Evolutionary conservation across 2,329 filamentous ascomycete species (phyloP), one percentile per base, ranked within the genome.

Genomic region (Stagonosporopsis vannaccii): DNA sequence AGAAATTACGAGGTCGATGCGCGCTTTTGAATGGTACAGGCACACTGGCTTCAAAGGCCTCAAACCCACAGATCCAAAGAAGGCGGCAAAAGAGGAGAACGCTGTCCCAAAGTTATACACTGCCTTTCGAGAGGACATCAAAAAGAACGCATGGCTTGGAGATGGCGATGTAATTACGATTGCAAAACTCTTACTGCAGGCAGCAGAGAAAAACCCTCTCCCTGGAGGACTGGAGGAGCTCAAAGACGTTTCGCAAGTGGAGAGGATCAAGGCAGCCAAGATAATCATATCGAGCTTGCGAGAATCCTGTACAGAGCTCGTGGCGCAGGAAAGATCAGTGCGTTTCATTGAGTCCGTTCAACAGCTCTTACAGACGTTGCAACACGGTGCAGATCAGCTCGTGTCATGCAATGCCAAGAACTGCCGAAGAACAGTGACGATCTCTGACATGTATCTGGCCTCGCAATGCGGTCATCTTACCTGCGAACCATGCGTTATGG

Each of bases 391-490:
- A 7, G 11, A 37, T 26, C 43, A 39, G 2, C 8, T 8, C 2
- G 39, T 48, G 15, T 28, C 13, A 3, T 74, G 72, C 47, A 62
- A 61, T 49, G 60, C 65, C 6, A 42, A 57, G 1, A 1, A 35
- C 5, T 75, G 71, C 54, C 22, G 35, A 2, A 52, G 57, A 3
- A 32, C 19, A 3, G 49, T 43, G 15, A 47, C 47, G 0, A 13
- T 60, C 2, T 39, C 45, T 4, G 33, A 63, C n/a, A 39, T 72
- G 0, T 64, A 56, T 25, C n/a, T 69, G 15, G 51, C 66, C 8
- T 58, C 64, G 1, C 58, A 65, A 12, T 74, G 71, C 32, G 72
- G 72, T 2, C 72, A 74, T 35, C 56, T 59, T 2, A 66, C 62
- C 4, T 75, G 73, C 20, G 26, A 55, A 1, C 15, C 28, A 0